Base-by-base conservation (phyloP, 139 green algal species). In the Picochlorum sp. region DNA sequence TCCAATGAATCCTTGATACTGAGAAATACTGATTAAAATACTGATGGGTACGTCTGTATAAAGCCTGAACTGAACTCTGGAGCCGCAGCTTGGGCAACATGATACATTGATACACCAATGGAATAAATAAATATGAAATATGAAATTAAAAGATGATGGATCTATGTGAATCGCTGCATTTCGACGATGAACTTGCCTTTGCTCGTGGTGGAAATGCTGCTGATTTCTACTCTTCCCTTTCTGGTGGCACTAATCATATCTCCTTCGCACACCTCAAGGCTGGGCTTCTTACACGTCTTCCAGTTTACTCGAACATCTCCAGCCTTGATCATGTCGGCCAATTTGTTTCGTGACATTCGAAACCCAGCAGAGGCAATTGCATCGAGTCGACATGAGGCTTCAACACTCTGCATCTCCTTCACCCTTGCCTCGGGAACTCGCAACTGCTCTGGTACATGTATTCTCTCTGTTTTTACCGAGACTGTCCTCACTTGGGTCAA, bases 341-440 rank as follows among this genome's bases (percentile, higher is more conserved):
- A 82, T 66, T 92, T 92, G 63, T 58, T 50, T 14, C 88, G 74
- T 6, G 78, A 84, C 52, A 90, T 65, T 51, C 84, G 70, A 63
- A 95, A 92, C 20, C 86, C 88, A 21, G 83, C 84, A 28, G 70
- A 85, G 3, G 81, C 84, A 3, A 95, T 51, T 2, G 84, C 80
- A 63, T 95, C 88, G 45, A 95, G 70, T 45, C 88, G 63, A 69
- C 94, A 34, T 0, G 75, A 87, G 1, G 84, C 78, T 68, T 95
- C 88, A 11, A 87, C 68, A 45, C 65, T 85, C 34, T 45, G 70
- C 15, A 90, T 24, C 21, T 85, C 74, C 67, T 84, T 61, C 20
- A 71, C 57, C 13, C 74, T 71, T 0, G 80, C 69, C 6, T 73
- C 63, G 2, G 69, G 70, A 45, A 90, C 74, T 1, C 52, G 58